Evolutionary conservation across 495 filamentous ascomycete genomes (phyloP).

Genomic region (Aspergillus olivimuriae): DNA sequence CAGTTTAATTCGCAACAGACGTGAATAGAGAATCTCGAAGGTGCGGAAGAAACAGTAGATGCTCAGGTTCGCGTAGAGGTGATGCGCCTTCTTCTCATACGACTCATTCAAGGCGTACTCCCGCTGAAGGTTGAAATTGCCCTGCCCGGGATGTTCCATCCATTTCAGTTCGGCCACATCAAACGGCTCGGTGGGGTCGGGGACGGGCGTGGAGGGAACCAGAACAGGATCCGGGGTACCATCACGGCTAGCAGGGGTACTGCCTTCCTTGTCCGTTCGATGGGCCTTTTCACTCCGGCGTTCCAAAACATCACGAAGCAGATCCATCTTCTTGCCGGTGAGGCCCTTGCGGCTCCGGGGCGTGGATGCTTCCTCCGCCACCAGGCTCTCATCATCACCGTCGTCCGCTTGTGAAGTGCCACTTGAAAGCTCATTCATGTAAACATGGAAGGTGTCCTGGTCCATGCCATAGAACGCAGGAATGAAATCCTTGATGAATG

Average conservation of each 20-base stretch:
- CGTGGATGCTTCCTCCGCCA: slow-evolving; percentile 42
- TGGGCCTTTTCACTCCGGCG: slow-evolving; percentile 58
- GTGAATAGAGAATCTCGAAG: slow-evolving; percentile 80
- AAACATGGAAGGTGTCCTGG: slow-evolving; percentile 65
- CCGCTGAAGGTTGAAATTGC: slow-evolving; percentile 46
- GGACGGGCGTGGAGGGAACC: slow-evolving; percentile 36
- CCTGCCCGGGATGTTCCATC: slow-evolving; percentile 52
- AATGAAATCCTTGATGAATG: slow-evolving; percentile 85
- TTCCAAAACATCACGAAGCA: slow-evolving; percentile 83
- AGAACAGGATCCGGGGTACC: slow-evolving; percentile 79
- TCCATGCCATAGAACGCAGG: slow-evolving; percentile 84
- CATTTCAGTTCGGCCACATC: slow-evolving; percentile 46
- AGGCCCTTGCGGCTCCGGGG: slow-evolving; percentile 52
- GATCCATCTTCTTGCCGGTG: slow-evolving; percentile 68
- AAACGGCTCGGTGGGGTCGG: slow-evolving; percentile 42
- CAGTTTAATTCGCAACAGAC: slow-evolving; percentile 74
- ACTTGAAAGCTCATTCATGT: slow-evolving; percentile 62
- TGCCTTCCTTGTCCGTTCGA: slow-evolving; percentile 65
- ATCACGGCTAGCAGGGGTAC: slow-evolving; percentile 70
- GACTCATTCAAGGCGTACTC: slow-evolving; percentile 73
- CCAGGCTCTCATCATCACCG: slow-evolving; percentile 55
- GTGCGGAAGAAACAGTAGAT: slow-evolving; percentile 91
- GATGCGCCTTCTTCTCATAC: slow-evolving; percentile 70
- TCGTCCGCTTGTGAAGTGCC: slow-evolving; percentile 62
- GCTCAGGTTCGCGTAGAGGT: slow-evolving; percentile 81